These are phyloP conservation scores for Boeremia exigua DNA, from an alignment of 2,329 filamentous ascomycete genomes.

Conservation along the genomic window DNA sequence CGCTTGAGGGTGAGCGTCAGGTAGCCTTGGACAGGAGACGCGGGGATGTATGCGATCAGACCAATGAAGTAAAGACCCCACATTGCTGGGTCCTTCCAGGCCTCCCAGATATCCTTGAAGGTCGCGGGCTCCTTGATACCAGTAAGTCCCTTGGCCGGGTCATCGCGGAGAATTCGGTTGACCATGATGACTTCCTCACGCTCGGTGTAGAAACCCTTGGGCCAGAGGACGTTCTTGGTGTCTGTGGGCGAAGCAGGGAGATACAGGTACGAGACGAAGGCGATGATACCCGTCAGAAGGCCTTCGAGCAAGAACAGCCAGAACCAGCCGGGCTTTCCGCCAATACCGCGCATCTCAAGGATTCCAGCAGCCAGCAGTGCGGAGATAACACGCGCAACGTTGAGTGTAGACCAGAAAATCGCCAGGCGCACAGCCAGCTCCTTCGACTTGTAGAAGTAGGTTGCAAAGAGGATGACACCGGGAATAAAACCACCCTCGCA, in stretches of 20 bases:
- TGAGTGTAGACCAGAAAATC: slow-evolving; percentile 73
- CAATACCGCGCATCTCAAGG: slow-evolving; percentile 56
- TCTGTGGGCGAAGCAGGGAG: slow-evolving; percentile 59
- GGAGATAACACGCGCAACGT: slow-evolving; percentile 60
- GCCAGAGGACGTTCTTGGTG: slow-evolving; percentile 44
- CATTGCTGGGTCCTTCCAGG: slow-evolving; percentile 61
- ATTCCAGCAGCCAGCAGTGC: slow-evolving; percentile 63
- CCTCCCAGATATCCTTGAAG: slow-evolving; percentile 55
- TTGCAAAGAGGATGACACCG: slow-evolving; percentile 69
- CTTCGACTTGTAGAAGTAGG: slow-evolving; percentile 75
- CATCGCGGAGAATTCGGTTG: slow-evolving; percentile 65
- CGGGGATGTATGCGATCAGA: slow-evolving; percentile 46
- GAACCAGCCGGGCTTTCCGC: slow-evolving; percentile 60
- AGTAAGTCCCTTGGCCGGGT: slow-evolving; percentile 62
- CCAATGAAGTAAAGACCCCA: slow-evolving; percentile 62
- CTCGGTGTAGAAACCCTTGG: slow-evolving; percentile 69
- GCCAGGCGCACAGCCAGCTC: slow-evolving; percentile 72
- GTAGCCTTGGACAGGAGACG: slow-evolving; percentile 47
- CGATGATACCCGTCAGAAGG: slow-evolving; percentile 38
- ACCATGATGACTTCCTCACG: slow-evolving; percentile 72
- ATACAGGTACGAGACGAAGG: slow-evolving; percentile 38
- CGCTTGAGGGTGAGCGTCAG: slow-evolving; percentile 49
- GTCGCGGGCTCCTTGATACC: slow-evolving; percentile 62
- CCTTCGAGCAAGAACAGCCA: slow-evolving; percentile 59
- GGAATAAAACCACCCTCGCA: slow-evolving; percentile 63